phyloP scores from a whole-genome alignment of 139 green algal genomes.

The Volvox africanus region DNA sequence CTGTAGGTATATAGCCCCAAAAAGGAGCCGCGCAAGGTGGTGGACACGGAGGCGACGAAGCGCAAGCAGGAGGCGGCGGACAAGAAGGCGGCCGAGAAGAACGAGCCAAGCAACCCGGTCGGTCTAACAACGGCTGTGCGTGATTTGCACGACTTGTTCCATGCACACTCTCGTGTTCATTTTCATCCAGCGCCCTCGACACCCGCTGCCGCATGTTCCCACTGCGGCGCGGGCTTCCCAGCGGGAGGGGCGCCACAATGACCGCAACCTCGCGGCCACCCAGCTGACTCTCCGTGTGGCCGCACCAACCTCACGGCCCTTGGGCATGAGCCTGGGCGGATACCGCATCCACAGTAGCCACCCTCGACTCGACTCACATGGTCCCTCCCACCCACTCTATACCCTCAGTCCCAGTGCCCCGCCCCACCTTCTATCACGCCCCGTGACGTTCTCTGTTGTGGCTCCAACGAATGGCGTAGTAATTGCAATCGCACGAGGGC shows the following conservation, averaged over 20 bases:
- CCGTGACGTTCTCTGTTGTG: too few species aligned
- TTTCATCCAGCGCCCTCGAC: neutral
- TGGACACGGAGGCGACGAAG: slow-evolving; percentile 85
- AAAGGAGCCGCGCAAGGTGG: slow-evolving; percentile 72
- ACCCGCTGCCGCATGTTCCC: neutral
- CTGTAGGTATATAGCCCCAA: slow-evolving; percentile 45
- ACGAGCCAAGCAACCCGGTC: slow-evolving; percentile 72
- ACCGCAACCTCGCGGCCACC: neutral
- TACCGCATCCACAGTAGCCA: too few species aligned
- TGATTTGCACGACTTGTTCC: too few species aligned
- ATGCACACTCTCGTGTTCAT: too few species aligned
- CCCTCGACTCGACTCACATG: too few species aligned
- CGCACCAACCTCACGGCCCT: neutral
- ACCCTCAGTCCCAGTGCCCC: too few species aligned
- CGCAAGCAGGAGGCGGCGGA: slow-evolving; percentile 85
- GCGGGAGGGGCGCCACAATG: neutral
- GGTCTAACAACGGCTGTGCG: neutral
- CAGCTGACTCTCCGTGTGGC: slow-evolving; percentile 1
- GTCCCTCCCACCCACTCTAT: too few species aligned
- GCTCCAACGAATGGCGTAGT: too few species aligned
- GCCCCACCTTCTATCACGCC: too few species aligned
- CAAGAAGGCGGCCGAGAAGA: slow-evolving; percentile 77
- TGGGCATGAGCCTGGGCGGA: slow-evolving; percentile 7
- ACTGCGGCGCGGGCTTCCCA: too few species aligned
- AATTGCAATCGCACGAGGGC: too few species aligned